phyloP scores from a whole-genome alignment of 2,329 filamentous ascomycete genomes.

The Microsporum canis region DNA sequence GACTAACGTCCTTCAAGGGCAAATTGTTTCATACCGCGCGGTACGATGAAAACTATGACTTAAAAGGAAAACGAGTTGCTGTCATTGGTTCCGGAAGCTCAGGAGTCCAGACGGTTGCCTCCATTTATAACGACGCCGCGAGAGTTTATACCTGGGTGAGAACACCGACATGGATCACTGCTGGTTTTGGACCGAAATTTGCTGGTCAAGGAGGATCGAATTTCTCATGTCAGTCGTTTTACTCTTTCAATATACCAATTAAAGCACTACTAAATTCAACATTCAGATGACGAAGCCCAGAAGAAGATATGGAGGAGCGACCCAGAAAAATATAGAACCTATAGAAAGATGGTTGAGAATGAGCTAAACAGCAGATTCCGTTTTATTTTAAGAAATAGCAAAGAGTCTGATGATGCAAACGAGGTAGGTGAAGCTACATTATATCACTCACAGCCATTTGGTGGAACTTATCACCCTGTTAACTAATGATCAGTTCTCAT shows the following conservation, averaged over 20 bases:
- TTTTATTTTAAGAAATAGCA: constrained; percentile 12
- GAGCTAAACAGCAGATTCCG: constrained; percentile 20
- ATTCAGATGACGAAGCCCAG: constrained; percentile 36
- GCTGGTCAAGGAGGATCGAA: constrained; percentile 12
- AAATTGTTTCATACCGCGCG: constrained; percentile 35
- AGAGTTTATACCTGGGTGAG: constrained; percentile 55
- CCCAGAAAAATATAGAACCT: constrained; percentile 49
- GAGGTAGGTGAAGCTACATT: constrained; percentile 2
- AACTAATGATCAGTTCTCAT: constrained; percentile 8
- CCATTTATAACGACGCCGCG: constrained; percentile 28
- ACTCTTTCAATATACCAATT: not conserved
- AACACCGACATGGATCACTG: constrained; percentile 57
- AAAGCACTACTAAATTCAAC: constrained; percentile 46
- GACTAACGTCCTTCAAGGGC: constrained; percentile 38
- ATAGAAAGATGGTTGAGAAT: constrained; percentile 47
- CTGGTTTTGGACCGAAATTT: constrained; percentile 34
- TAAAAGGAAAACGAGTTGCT: constrained; percentile 21
- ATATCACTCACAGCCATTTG: not conserved
- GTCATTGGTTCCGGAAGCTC: constrained; percentile 36
- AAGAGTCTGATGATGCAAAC: constrained; percentile 14
- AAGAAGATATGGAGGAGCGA: constrained; percentile 46
- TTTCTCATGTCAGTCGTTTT: constrained; percentile 9
- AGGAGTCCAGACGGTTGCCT: constrained; percentile 43
- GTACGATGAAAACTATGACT: constrained; percentile 31
- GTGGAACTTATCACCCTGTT: not conserved